Evolutionary conservation across 495 filamentous ascomycete species (phyloP), one percentile per base, ranked within the genome.

Genomic region (Rhizodiscina lignyota): DNA sequence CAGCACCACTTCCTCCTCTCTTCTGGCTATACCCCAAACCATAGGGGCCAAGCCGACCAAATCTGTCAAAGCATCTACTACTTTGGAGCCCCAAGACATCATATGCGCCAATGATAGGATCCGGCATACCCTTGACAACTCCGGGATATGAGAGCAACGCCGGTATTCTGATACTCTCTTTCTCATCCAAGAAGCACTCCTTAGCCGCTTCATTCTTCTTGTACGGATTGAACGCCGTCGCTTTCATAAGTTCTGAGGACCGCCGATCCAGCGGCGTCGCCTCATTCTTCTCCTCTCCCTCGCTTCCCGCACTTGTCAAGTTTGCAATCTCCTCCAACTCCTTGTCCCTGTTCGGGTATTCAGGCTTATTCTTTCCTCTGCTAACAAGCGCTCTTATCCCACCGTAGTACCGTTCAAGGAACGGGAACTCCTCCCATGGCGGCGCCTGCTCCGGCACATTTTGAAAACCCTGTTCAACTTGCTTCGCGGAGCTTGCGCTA

Each of bases 21-120:
- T 67, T 67, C 13, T 63, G 54, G 16, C 70, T 75, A 46, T 96
- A 96, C 12, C 89, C 89, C 35, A 79, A 71, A 0, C 89, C 89
- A 45, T 97, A 97, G 0, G 86, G 77, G 0, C 84, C 91, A 18
- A 87, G 66, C 38, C 82, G 67, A 6, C 91, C 89, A 55, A 79
- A 91, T 2, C 89, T 70, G 35, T 97, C 89, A 56, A 93, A 96
- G 60, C 89, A 97, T 34, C 94, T 67, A 51, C 92, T 80, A 39
- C 93, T 73, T 20, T 74, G 74, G 19, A 94, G 63, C 0, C 76
- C 84, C 4, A 96, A 53, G 29, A 91, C 58, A 3, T 77, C 68
- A 50, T 94, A 79, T 0, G 79, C 84, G 2, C 89, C 89, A 47
- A 91, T 70, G 2, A 80, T 67, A 34, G 80, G 66, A 24, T 83